Conservation (phyloP, 345 rosid species). For the Camelina hispida region DNA sequence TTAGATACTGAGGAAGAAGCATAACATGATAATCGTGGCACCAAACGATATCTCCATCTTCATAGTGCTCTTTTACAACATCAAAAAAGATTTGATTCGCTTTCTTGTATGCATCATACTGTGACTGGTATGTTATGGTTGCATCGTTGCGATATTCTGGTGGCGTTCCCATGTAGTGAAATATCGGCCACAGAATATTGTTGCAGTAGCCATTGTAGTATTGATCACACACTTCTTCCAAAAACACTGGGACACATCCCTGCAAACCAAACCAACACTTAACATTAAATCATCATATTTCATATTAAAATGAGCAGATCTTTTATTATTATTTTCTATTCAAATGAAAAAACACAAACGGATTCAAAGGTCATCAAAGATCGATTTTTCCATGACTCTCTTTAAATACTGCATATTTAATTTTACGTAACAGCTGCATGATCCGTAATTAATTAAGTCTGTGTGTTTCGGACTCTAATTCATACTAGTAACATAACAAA, state of each 20-base stretch:
- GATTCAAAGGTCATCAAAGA: not conserved
- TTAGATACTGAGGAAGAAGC: conserved; percentile 95
- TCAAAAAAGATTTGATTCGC: conserved; percentile 97
- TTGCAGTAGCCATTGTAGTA: conserved; percentile 98
- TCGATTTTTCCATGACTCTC: not conserved
- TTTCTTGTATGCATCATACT: conserved; percentile 90
- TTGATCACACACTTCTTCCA: conserved; percentile 96
- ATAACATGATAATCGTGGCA: conserved; percentile 98
- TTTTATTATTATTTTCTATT: not conserved
- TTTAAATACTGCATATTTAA: no score
- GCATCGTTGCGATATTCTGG: conserved; percentile 97
- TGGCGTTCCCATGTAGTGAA: conserved; percentile 93
- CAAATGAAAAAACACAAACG: not conserved
- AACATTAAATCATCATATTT: not conserved
- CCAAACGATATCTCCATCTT: conserved; percentile 99
- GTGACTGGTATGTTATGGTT: conserved; percentile 89
- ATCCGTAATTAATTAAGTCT: not conserved
- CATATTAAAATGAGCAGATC: not conserved
- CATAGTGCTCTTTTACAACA: conserved; percentile 81
- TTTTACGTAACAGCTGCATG: conserved; percentile 5
- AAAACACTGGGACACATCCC: conserved; percentile 97
- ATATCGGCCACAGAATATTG: conserved; percentile 97
- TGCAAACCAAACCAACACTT: conserved; percentile 38
- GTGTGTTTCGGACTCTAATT: not conserved
- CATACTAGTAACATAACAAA: not conserved